These are phyloP conservation scores for Tricladium varicosporioides DNA, from an alignment of 2,329 filamentous ascomycete species.

Conservation along the genomic window DNA sequence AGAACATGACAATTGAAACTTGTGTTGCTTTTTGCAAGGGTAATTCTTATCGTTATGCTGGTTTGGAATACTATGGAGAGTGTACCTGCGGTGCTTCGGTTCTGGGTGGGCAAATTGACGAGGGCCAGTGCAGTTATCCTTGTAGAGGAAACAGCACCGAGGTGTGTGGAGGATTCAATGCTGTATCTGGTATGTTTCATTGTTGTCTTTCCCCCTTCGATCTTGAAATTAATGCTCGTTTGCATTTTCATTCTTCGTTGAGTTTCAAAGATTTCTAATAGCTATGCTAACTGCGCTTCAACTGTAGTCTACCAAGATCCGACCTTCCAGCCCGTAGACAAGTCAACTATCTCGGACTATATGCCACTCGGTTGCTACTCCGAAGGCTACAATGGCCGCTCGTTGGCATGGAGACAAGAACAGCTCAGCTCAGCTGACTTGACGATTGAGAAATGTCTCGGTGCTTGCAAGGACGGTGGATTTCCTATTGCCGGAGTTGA, in stretches of 20 bases:
- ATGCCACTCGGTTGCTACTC: constrained; percentile 40
- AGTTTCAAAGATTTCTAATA: background rate
- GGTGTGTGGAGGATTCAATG: constrained; percentile 27
- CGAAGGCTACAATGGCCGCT: constrained; percentile 33
- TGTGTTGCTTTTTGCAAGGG: constrained; percentile 39
- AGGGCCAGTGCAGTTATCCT: constrained; percentile 27
- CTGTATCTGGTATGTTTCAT: constrained; percentile 19
- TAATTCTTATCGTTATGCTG: constrained; percentile 37
- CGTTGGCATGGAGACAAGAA: constrained; percentile 33
- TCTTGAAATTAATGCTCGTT: too few species aligned
- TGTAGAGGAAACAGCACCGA: constrained; percentile 27
- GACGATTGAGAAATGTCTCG: constrained; percentile 37
- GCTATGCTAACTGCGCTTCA: background rate
- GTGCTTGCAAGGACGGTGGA: constrained; percentile 36
- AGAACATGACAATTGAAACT: constrained; percentile 36
- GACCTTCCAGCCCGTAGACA: constrained; percentile 32
- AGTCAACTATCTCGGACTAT: constrained; percentile 31
- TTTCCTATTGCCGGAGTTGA: constrained; percentile 41
- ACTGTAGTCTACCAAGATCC: constrained; percentile 34
- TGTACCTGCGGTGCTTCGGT: constrained; percentile 37
- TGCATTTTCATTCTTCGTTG: too few species aligned
- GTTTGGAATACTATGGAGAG: constrained; percentile 32
- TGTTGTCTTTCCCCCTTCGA: too few species aligned
- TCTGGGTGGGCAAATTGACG: constrained; percentile 26
- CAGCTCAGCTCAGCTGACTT: constrained; percentile 32